phyloP scores from a whole-genome alignment of 768 basidiomycete genomes.

The Termitomyces sp. region DNA sequence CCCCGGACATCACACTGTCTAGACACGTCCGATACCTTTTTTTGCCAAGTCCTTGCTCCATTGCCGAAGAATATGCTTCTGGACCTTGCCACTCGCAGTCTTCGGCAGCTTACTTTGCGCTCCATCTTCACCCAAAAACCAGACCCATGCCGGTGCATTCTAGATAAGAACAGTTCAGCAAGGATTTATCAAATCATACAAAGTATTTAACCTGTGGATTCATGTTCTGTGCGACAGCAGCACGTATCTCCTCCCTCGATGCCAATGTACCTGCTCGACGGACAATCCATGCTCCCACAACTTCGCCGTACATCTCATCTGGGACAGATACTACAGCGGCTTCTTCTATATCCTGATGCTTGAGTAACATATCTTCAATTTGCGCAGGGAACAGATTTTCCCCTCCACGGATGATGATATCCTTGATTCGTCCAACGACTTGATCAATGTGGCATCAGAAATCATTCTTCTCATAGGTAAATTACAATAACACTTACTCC shows the following conservation, averaged over 20 bases:
- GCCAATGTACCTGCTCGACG: slow-evolving; percentile 36
- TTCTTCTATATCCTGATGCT: slow-evolving; percentile 54
- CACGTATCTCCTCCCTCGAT: slow-evolving; percentile 48
- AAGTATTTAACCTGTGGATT: slow-evolving; percentile 65
- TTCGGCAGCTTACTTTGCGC: slow-evolving; percentile 60
- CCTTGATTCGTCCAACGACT: slow-evolving; percentile 84
- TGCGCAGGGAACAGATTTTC: slow-evolving; percentile 86
- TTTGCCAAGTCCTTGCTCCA: slow-evolving; percentile 59
- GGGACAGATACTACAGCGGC: slow-evolving; percentile 73
- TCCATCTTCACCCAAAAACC: slow-evolving; percentile 72
- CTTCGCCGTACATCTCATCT: slow-evolving; percentile 65
- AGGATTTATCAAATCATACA: background rate
- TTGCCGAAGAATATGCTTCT: slow-evolving; percentile 70
- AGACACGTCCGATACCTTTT: slow-evolving; percentile 35
- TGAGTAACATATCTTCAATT: slow-evolving; percentile 71
- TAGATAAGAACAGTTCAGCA: slow-evolving; percentile 20
- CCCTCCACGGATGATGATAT: slow-evolving; percentile 83
- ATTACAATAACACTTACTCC: slow-evolving; percentile 38
- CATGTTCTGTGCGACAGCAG: slow-evolving; percentile 51
- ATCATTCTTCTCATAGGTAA: background rate
- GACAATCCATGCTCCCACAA: slow-evolving; percentile 77
- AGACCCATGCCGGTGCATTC: slow-evolving; percentile 81
- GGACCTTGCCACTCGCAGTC: slow-evolving; percentile 84
- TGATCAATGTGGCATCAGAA: background rate
- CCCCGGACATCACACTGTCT: background rate